phyloP scores from a whole-genome alignment of 768 basidiomycete genomes.

The Chalciporus piperatus region DNA sequence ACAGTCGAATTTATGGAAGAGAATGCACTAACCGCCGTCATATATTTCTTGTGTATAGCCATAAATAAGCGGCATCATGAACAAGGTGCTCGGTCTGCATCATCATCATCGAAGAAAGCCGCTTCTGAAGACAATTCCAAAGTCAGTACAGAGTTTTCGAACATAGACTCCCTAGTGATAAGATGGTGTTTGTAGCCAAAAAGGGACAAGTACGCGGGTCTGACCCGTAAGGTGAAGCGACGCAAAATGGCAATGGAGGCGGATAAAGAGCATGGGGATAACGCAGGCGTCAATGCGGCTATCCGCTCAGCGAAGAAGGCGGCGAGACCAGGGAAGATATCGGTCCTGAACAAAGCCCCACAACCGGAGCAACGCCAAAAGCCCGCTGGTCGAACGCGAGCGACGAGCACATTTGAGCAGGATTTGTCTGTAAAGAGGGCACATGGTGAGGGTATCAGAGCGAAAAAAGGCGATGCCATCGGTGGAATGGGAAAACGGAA shows the following conservation, averaged over 20 bases:
- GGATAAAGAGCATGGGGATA: slow-evolving; percentile 61
- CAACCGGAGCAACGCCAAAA: slow-evolving; percentile 34
- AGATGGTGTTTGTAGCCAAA: slow-evolving; percentile 49
- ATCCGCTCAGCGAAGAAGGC: slow-evolving; percentile 88
- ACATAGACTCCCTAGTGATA: slow-evolving; percentile 5
- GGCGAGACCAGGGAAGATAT: slow-evolving; percentile 71
- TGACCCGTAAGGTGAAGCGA: slow-evolving; percentile 85
- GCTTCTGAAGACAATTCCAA: slow-evolving; percentile 35
- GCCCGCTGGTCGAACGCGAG: slow-evolving; percentile 30
- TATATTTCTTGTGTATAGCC: slow-evolving; percentile 40
- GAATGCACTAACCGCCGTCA: slow-evolving; percentile 1
- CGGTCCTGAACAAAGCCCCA: slow-evolving; percentile 41
- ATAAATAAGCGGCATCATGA: slow-evolving; percentile 77
- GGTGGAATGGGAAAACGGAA: slow-evolving; percentile 52
- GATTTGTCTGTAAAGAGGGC: slow-evolving; percentile 51
- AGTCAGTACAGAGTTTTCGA: slow-evolving; percentile 28
- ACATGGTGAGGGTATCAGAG: slow-evolving; percentile 56
- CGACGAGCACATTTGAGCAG: slow-evolving; percentile 50
- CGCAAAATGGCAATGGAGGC: slow-evolving; percentile 84
- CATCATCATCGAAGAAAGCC: slow-evolving; percentile 41
- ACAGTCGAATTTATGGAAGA: neutral
- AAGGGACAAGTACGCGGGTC: slow-evolving; percentile 74
- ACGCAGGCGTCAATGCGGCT: slow-evolving; percentile 59
- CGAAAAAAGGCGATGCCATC: slow-evolving; percentile 59
- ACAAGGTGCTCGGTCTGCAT: slow-evolving; percentile 42